phyloP scores from a whole-genome alignment of 192 early-diverging fungal genomes.

The Backusella parvicylindrica region DNA sequence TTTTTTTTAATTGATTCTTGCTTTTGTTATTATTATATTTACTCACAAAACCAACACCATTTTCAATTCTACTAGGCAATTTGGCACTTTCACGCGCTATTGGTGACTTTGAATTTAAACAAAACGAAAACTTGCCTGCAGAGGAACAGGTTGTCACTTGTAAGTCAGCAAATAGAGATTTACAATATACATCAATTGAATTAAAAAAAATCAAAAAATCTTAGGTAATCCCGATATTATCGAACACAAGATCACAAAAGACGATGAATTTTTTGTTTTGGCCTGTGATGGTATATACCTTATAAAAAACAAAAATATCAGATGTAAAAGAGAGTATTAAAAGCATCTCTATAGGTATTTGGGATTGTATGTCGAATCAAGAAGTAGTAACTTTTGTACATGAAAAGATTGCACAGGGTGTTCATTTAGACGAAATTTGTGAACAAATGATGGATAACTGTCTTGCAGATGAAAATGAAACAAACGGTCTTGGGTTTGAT shows the following conservation, averaged over 20 bases:
- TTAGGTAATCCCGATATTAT: conserved; percentile 84
- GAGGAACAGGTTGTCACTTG: conserved; percentile 94
- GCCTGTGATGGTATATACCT: conserved; percentile 86
- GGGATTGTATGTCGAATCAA: conserved; percentile 95
- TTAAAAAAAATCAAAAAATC: neutral
- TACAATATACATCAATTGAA: neutral
- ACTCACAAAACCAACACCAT: too few species aligned
- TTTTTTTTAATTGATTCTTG: neutral
- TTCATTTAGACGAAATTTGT: conserved; percentile 64
- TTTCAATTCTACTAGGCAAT: conserved; percentile 78
- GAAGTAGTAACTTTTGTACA: conserved; percentile 88
- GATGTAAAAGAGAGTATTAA: neutral
- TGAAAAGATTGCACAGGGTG: conserved; percentile 57
- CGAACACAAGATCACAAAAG: conserved; percentile 53
- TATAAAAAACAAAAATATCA: too few species aligned
- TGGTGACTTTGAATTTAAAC: conserved; percentile 99
- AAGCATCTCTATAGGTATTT: conserved; percentile 70
- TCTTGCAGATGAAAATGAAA: conserved; percentile 80
- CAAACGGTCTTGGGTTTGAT: conserved; percentile 93
- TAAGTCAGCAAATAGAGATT: too few species aligned
- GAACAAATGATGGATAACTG: conserved; percentile 93
- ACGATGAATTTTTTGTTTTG: conserved; percentile 91
- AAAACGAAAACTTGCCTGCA: conserved; percentile 67
- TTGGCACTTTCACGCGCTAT: conserved; percentile 95
- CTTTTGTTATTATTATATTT: neutral